Evolutionary conservation across 1,284 basidiomycete species (phyloP).

Genomic region (Rhodofomes roseus): DNA sequence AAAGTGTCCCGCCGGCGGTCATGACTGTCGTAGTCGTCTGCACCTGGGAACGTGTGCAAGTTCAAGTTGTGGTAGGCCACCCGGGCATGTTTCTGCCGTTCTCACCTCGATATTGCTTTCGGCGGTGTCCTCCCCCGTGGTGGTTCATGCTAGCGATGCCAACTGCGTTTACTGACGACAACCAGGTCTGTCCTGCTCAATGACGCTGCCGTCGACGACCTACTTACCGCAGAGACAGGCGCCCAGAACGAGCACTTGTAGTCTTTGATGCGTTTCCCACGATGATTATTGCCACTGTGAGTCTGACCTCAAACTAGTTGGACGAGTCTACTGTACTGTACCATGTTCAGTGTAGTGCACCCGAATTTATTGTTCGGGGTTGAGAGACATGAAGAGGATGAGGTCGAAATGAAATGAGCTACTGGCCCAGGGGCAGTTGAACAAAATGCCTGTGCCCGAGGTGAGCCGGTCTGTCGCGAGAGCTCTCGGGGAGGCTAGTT

Average conservation of each 20-base stretch:
- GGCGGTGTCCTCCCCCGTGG: constrained; percentile 34
- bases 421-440: background rate
- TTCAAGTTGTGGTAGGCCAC: background rate
- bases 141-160: constrained; percentile 36
- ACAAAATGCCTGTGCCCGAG: background rate
- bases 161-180: background rate
- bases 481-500: background rate
- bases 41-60: background rate
- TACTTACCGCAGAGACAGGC: background rate
- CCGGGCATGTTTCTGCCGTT: background rate
- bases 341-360: too few relatives aligned
- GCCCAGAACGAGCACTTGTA: background rate
- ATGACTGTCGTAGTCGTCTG: constrained; percentile 53
- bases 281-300: background rate
- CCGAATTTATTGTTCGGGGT: too few relatives aligned
- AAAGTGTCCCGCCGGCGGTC: constrained; percentile 56
- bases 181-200: background rate
- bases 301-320: too few relatives aligned
- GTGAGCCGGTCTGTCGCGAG: background rate
- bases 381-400: too few relatives aligned
- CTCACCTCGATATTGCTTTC: constrained; percentile 48
- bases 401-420: background rate
- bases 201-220: background rate
- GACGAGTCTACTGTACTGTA: too few relatives aligned
- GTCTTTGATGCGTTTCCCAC: background rate